Percentiles rank a stretch among this genome's conserved stretches.
Conservation (phyloP, 192 early-diverging fungal genomes). For the Dissophora ornata region DNA sequence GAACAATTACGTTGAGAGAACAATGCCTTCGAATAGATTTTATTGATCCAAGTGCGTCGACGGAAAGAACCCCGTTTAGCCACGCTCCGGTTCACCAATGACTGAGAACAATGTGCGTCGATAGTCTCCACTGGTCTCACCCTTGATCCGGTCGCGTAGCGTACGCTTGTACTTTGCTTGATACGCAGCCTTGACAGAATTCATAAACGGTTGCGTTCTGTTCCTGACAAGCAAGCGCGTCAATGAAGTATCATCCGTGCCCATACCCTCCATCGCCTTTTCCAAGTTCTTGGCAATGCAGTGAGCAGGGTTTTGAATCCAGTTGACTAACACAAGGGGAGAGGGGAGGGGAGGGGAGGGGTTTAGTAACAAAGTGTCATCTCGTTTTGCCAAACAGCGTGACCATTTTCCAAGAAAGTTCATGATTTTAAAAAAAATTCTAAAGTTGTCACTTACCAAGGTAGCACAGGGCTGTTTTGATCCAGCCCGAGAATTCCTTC, state of each 20-base stretch:
- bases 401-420: neutral
- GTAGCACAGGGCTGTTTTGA: constrained; percentile 44
- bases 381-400: neutral
- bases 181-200: constrained; percentile 34
- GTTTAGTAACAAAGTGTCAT: neutral
- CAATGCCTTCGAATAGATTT: no score
- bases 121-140: constrained; percentile 49
- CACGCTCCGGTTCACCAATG: constrained; percentile 38
- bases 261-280: constrained; percentile 42
- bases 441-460: constrained; percentile 20
- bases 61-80: no score
- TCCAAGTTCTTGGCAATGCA: constrained; percentile 52
- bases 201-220: constrained; percentile 46
- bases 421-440: neutral
- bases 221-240: constrained; percentile 48
- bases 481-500: constrained; percentile 52
- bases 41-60: no score
- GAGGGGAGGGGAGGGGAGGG: neutral
- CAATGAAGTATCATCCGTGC: constrained; percentile 37
- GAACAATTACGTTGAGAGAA: no score
- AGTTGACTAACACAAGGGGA: constrained; percentile 35
- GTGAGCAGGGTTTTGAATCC: constrained; percentile 37
- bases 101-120: constrained; percentile 18
- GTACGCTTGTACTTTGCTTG: constrained; percentile 29
- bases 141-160: constrained; percentile 45